Conservation (phyloP, 345 rosid species). For the Brassica carinata region DNA sequence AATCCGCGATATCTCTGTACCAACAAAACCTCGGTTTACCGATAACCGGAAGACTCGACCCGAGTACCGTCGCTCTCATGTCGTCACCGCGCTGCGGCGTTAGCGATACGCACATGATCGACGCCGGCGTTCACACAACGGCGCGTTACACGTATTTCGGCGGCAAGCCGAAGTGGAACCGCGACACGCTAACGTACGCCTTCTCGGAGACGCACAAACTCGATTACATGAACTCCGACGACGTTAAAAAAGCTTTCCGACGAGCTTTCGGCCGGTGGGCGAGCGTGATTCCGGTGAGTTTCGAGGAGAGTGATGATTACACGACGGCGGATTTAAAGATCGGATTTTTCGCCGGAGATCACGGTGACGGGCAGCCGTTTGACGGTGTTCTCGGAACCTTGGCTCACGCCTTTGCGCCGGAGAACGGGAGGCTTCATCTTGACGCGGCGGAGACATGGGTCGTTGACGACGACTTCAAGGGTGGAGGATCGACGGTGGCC, state of each 20-base stretch:
- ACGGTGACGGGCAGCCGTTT: slow-evolving; percentile 87
- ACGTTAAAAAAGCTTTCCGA: slow-evolving; percentile 49
- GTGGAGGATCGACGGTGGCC: slow-evolving; percentile 50
- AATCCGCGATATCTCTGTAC: slow-evolving; percentile 57
- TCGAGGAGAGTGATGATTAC: slow-evolving; percentile 53
- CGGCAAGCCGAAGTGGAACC: slow-evolving; percentile 74
- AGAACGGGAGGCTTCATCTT: slow-evolving; percentile 77
- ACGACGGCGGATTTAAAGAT: slow-evolving; percentile 59
- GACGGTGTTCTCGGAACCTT: slow-evolving; percentile 86
- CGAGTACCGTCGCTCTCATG: slow-evolving; percentile 58
- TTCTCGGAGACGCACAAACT: slow-evolving; percentile 57
- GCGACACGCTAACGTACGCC: slow-evolving; percentile 59
- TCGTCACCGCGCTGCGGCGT: slow-evolving; percentile 86
- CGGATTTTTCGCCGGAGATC: slow-evolving; percentile 65
- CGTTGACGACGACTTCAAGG: slow-evolving; percentile 51
- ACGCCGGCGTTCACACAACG: slow-evolving; percentile 38
- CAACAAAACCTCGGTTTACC: slow-evolving; percentile 69
- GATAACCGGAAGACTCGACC: slow-evolving; percentile 65
- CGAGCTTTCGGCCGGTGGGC: slow-evolving; percentile 80
- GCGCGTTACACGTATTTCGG: slow-evolving; percentile 64
- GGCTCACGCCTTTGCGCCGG: slow-evolving; percentile 89
- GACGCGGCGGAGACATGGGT: slow-evolving; percentile 87
- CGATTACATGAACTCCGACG: slow-evolving; percentile 52
- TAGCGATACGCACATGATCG: slow-evolving; percentile 44
- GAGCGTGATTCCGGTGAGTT: slow-evolving; percentile 67